Evolutionary conservation across 164 flowering plant genomes (phyloP).

Genomic region (Liriodendron chinense): DNA sequence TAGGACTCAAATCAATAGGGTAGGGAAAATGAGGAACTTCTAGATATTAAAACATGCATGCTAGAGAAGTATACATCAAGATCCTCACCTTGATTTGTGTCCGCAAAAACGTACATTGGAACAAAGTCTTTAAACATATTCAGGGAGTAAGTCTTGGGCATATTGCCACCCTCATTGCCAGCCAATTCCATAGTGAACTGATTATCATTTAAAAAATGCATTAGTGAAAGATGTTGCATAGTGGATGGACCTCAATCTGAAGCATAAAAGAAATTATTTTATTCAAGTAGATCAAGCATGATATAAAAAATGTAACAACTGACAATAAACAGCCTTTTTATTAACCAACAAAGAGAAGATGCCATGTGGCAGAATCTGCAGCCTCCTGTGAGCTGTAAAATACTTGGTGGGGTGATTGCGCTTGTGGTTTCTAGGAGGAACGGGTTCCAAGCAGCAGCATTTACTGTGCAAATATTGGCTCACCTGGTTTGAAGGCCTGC

Average conservation of each 20-base stretch:
- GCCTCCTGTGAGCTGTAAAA: too few species aligned
- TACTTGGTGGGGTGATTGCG: too few species aligned
- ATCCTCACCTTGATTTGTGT: constrained; percentile 61
- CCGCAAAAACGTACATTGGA: constrained; percentile 78
- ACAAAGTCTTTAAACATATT: constrained; percentile 64
- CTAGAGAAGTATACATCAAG: background rate
- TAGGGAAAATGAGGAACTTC: too few species aligned
- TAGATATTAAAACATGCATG: background rate
- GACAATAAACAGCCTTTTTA: background rate
- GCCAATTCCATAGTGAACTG: constrained; percentile 88
- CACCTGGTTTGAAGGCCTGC: too few species aligned
- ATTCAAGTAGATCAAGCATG: background rate
- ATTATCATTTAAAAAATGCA: constrained; percentile 24
- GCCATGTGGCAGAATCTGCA: too few species aligned
- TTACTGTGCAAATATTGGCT: too few species aligned
- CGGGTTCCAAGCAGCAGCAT: too few species aligned
- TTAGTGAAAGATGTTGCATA: constrained; percentile 8
- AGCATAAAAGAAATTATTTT: constrained; percentile 10
- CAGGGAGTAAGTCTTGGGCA: constrained; percentile 58
- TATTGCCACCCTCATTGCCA: constrained; percentile 45
- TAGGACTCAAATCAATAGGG: too few species aligned
- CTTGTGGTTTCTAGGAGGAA: too few species aligned
- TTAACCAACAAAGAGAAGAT: background rate
- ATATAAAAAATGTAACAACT: background rate
- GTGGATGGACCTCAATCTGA: background rate